These are phyloP conservation scores for Digitaria exilis DNA, from an alignment of 202 grass and related monocot genomes.

Conservation along the genomic window DNA sequence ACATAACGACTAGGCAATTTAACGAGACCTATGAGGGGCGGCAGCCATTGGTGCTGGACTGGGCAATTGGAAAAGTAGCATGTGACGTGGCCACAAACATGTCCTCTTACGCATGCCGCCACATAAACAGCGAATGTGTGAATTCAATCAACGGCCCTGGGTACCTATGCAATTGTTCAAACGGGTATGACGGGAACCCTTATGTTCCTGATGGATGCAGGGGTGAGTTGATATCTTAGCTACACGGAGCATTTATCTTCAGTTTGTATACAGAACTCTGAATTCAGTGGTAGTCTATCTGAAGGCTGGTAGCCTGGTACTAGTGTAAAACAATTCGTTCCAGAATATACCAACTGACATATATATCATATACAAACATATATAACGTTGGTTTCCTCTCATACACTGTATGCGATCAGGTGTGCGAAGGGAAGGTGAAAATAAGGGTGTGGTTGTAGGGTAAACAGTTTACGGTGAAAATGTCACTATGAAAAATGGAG, in stretches of 20 bases:
- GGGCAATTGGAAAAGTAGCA: conserved; percentile 39
- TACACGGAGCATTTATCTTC: not conserved
- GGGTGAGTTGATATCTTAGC: conserved; percentile 3
- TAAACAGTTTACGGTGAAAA: too few species aligned
- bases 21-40: not conserved
- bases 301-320: not conserved
- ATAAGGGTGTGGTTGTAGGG: too few species aligned
- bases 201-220: conserved; percentile 30
- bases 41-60: conserved; percentile 47
- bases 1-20: conserved; percentile 42
- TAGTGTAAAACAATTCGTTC: not conserved
- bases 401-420: too few species aligned
- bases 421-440: too few species aligned
- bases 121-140: not conserved
- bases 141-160: conserved; percentile 9
- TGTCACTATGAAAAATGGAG: too few species aligned
- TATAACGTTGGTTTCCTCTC: too few species aligned
- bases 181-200: conserved; percentile 24
- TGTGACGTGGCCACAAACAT: conserved; percentile 21
- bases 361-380: too few species aligned
- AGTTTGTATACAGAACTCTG: not conserved
- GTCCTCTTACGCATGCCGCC: conserved; percentile 1
- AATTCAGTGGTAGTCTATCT: not conserved
- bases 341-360: too few species aligned
- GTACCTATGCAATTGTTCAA: not conserved